A percentile compares a stretch with the other conserved stretches of the same genome.
phyloP scores from a whole-genome alignment of 2,329 filamentous ascomycete species.

The Xylariales sp. region DNA sequence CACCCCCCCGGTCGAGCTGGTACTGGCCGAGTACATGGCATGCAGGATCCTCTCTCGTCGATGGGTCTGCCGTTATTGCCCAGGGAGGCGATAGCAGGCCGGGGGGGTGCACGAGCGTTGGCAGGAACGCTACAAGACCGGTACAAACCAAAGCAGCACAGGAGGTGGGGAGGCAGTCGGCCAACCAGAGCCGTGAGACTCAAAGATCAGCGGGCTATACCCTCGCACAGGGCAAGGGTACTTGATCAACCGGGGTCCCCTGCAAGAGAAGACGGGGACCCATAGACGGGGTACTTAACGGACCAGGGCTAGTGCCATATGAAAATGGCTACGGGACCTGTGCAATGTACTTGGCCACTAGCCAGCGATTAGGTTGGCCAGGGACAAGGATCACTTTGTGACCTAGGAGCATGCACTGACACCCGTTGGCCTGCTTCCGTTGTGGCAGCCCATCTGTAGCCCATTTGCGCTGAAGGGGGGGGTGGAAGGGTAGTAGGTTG shows the following conservation, averaged over 20 bases:
- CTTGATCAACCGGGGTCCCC: conserved; percentile 16
- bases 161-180: conserved; percentile 16
- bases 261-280: conserved; percentile 12
- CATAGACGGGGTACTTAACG: conserved; percentile 4
- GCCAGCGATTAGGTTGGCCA: conserved; percentile 3
- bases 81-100: conserved; percentile 10
- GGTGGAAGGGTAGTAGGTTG: no score
- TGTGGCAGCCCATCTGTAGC: not conserved
- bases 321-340: no score
- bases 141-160: conserved; percentile 22
- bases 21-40: conserved; percentile 11
- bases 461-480: not conserved
- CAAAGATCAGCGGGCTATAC: conserved; percentile 25
- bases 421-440: conserved; percentile 5
- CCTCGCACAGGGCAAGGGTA: conserved; percentile 11
- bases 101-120: conserved; percentile 7
- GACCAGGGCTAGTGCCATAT: conserved; percentile 4
- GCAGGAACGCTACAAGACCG: conserved; percentile 8
- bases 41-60: conserved; percentile 9
- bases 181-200: conserved; percentile 12
- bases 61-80: conserved; percentile 9
- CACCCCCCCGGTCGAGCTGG: conserved; percentile 12
- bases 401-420: conserved; percentile 5
- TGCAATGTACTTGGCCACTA: no score
- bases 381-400: conserved; percentile 1